phyloP scores from a whole-genome alignment of 2,329 filamentous ascomycete genomes.

The Epichloe bromicola region DNA sequence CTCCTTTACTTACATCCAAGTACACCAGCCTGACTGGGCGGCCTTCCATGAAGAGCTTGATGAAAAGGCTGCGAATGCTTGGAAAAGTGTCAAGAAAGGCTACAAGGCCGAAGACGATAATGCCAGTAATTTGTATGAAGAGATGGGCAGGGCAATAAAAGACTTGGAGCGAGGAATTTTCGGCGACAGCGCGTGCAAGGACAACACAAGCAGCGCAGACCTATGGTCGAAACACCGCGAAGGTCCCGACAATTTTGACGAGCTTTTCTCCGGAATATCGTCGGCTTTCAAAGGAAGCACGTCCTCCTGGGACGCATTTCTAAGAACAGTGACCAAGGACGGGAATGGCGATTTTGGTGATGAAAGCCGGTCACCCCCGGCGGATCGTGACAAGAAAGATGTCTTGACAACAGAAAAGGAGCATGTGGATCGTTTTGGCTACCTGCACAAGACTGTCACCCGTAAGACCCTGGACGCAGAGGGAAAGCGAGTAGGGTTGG shows the following conservation, averaged over 20 bases:
- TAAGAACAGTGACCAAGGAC: slow-evolving; percentile 20
- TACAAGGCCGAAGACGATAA: slow-evolving; percentile 7
- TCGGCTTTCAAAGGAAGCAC: slow-evolving; percentile 24
- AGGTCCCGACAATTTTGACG: slow-evolving; percentile 24
- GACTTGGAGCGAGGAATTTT: slow-evolving; percentile 7
- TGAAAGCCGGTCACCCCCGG: slow-evolving; percentile 5
- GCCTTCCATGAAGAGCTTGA: slow-evolving; percentile 19
- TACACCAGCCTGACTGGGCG: slow-evolving; percentile 14
- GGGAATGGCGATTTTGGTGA: slow-evolving; percentile 4
- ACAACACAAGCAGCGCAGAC: not conserved
- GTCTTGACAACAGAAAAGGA: slow-evolving; percentile 25
- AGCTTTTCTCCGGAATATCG: slow-evolving; percentile 26
- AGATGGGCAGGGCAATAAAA: slow-evolving; percentile 6
- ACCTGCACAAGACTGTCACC: slow-evolving; percentile 28
- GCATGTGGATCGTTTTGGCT: slow-evolving; percentile 29
- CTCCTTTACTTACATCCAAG: slow-evolving; percentile 8
- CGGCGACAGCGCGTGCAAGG: not conserved
- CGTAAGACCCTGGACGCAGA: slow-evolving; percentile 27
- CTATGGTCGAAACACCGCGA: not conserved
- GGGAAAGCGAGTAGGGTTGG: slow-evolving; percentile 27
- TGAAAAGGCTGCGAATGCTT: slow-evolving; percentile 15
- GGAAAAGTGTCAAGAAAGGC: slow-evolving; percentile 11
- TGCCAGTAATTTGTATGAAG: slow-evolving; percentile 7
- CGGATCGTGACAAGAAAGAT: slow-evolving; percentile 17
- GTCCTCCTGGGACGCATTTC: slow-evolving; percentile 27